phyloP scores from a whole-genome alignment of 345 rosid species.

The Crucihimalaya himalaica region DNA sequence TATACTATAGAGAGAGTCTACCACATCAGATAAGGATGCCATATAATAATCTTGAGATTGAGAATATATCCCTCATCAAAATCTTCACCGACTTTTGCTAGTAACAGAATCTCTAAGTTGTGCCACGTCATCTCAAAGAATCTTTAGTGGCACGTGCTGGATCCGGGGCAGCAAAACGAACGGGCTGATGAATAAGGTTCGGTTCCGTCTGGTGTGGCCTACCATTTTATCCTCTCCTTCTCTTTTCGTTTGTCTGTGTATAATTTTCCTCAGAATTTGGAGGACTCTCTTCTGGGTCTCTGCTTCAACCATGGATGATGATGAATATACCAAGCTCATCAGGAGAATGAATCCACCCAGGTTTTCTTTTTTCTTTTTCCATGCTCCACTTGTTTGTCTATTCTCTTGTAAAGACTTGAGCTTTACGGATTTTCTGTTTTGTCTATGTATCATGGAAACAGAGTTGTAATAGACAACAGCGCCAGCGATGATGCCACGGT shows the following conservation, averaged over 20 bases:
- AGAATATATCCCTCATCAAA: constrained; percentile 18
- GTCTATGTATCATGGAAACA: constrained; percentile 37
- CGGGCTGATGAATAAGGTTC: not conserved
- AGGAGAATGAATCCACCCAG: constrained; percentile 93
- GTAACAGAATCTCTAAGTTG: constrained; percentile 24
- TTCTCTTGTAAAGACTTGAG: not conserved
- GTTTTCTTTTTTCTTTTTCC: constrained; percentile 29
- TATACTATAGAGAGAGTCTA: too few relatives aligned
- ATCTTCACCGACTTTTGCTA: not conserved
- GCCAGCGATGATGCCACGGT: constrained; percentile 72
- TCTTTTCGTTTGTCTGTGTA: not conserved
- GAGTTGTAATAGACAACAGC: constrained; percentile 81
- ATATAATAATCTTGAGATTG: not conserved
- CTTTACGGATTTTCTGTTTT: not conserved
- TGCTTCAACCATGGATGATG: constrained; percentile 50
- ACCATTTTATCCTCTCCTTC: constrained; percentile 17
- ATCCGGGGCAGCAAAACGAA: constrained; percentile 29
- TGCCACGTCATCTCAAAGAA: constrained; percentile 26
- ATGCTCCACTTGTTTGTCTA: not conserved
- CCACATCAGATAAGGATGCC: too few relatives aligned
- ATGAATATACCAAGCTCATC: constrained; percentile 82
- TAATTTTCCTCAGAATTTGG: constrained; percentile 12
- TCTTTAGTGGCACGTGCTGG: constrained; percentile 34
- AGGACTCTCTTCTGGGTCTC: not conserved
- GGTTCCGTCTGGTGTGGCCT: not conserved